phyloP scores from a whole-genome alignment of 1,284 basidiomycete species.

The Mycosarcoma maydis region DNA sequence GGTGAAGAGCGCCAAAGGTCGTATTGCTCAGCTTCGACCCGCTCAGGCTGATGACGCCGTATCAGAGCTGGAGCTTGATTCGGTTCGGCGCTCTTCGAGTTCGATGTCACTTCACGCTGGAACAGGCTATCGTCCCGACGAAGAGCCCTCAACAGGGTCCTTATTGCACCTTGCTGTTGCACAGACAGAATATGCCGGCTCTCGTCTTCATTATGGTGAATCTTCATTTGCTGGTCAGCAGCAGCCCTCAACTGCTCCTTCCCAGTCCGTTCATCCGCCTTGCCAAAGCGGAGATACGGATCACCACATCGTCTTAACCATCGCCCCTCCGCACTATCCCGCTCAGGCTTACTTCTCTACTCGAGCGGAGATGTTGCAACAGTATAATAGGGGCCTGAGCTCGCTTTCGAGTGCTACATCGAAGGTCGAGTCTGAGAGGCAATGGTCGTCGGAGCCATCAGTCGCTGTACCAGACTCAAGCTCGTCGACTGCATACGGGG shows the following conservation, averaged over 20 bases:
- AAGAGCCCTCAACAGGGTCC: neutral
- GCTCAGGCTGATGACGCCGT: conserved; percentile 21
- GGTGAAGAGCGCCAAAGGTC: conserved; percentile 18
- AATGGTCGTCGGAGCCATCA: conserved; percentile 13
- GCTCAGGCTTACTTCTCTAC: conserved; percentile 29
- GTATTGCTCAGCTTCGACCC: conserved; percentile 16
- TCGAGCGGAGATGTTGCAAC: conserved; percentile 10
- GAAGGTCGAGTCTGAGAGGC: conserved; percentile 11
- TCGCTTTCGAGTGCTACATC: conserved; percentile 23
- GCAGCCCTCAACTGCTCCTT: neutral
- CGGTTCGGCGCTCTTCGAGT: conserved; percentile 1
- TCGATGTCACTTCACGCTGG: neutral
- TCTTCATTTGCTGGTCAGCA: neutral
- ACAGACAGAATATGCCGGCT: neutral
- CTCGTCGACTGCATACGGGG: conserved; percentile 10
- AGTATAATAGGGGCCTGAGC: conserved; percentile 16
- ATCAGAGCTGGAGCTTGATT: conserved; percentile 32
- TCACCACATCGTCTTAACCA: conserved; percentile 20
- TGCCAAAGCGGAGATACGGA: neutral
- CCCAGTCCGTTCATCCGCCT: neutral
- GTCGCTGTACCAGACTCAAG: neutral
- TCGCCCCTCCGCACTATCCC: conserved; percentile 26
- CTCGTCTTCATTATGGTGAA: neutral
- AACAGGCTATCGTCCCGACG: neutral
- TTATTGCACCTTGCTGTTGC: neutral